These are phyloP conservation scores for Solanum hybrid DNA, from an alignment of 305 asterid genomes.

Conservation along the genomic window DNA sequence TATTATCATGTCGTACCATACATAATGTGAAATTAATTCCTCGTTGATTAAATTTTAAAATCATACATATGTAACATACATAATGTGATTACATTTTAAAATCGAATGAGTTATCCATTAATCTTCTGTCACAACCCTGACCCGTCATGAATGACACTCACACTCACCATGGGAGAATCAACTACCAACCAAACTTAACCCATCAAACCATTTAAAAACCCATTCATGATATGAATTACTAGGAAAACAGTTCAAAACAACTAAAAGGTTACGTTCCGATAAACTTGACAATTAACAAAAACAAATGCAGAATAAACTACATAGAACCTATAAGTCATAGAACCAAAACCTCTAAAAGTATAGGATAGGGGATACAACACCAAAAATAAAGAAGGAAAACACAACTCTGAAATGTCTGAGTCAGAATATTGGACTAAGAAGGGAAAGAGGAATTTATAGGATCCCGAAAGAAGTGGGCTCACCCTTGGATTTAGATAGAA, in stretches of 20 bases:
- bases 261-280: background rate
- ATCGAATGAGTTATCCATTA: background rate
- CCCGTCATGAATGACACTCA: background rate
- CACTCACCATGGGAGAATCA: background rate
- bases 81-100: no score
- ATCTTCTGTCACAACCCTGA: background rate
- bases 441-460: background rate
- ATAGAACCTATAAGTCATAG: background rate
- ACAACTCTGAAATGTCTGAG: background rate
- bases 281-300: background rate
- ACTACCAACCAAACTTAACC: background rate
- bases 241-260: background rate
- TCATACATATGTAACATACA: background rate
- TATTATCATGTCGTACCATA: background rate
- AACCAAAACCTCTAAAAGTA: background rate
- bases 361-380: background rate
- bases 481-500: background rate
- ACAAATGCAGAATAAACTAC: no score
- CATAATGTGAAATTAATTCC: background rate
- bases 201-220: background rate
- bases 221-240: background rate
- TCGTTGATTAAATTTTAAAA: background rate
- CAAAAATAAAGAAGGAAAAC: background rate
- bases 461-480: background rate
- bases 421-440: background rate